A percentile compares a stretch with the other conserved stretches of the same genome.
Conservation (phyloP, 2,329 filamentous ascomycete species). For the Aureobasidium melanogenum region DNA sequence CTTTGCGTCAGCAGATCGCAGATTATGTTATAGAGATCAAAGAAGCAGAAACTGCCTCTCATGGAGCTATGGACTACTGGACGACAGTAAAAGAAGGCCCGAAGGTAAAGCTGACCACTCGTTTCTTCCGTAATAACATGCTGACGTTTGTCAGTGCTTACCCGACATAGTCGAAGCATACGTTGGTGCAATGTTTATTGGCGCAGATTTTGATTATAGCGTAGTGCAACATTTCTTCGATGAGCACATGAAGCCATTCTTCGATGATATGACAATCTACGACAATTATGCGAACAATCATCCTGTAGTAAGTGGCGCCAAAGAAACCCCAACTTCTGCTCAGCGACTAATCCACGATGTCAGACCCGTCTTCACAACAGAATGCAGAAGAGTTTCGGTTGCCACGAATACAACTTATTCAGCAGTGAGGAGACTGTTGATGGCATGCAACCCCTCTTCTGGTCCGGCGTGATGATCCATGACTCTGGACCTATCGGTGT, state of each 20-base stretch:
- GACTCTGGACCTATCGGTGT: conserved; percentile 51
- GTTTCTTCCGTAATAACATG: too few species aligned
- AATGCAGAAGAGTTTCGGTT: conserved; percentile 57
- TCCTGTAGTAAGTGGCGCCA: conserved; percentile 46
- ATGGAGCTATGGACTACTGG: conserved; percentile 61
- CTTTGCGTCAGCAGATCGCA: conserved; percentile 45
- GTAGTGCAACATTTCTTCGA: conserved; percentile 71
- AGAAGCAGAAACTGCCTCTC: conserved; percentile 40
- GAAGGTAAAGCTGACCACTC: conserved; percentile 35
- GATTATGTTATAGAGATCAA: conserved; percentile 51
- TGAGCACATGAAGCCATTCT: conserved; percentile 65
- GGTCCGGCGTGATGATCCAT: conserved; percentile 72
- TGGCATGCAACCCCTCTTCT: conserved; percentile 39
- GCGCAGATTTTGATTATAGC: conserved; percentile 68
- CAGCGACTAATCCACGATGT: conserved; percentile 15
- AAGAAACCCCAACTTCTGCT: background rate
- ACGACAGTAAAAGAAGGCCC: conserved; percentile 53
- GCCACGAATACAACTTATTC: conserved; percentile 51
- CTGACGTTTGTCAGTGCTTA: conserved; percentile 40
- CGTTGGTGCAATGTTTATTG: conserved; percentile 83
- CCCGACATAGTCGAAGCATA: conserved; percentile 86
- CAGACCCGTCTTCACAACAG: conserved; percentile 56
- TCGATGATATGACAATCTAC: conserved; percentile 78
- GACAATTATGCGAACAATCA: conserved; percentile 82
- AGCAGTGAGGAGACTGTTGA: conserved; percentile 44